Evolutionary conservation across 768 basidiomycete genomes (phyloP), one percentile per base, ranked within the genome.

Genomic region (Tylopilus vinaceipallidus): DNA sequence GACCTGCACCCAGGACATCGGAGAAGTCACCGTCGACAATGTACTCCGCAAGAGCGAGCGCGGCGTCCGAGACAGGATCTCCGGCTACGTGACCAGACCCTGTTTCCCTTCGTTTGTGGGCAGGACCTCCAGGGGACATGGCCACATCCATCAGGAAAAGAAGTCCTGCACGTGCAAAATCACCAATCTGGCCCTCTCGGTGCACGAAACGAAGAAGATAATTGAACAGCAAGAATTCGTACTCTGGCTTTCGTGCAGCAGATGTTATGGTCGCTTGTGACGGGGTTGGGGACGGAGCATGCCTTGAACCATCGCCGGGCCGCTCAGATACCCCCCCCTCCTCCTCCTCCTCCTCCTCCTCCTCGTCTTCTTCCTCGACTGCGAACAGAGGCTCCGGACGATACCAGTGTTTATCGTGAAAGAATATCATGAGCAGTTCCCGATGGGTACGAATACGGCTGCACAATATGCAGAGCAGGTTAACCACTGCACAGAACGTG

Each of bases 21-120:
- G 93, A 91, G 66, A 97, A 95, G 68, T 98, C 95, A n/a, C 94
- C 91, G 61, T 95, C 91, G 16, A 97, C 78, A 44, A 98, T 90
- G 64, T 92, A 97, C 63, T 95, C 92, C 17, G 91, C 91, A 33
- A 98, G 74, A 8, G 91, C 88, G 36, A 95, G 75, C 1, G 88
- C 88, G 1, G 92, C 91, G 62, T 94, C 92, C 26, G 81, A 81
- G 35, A 91, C 80, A 3, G 93, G 86, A 63, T 95, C 91, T 17
- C 65, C 55, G 19, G 39, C 22, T 2, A 22, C 17, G 9, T 56
- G 45, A 20, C 61, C 56, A 17, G 60, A 41, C 4, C 60, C 58
- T 4, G 52, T 54, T 36, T 72, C 74, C 22, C 70, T 75, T 36
- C 68, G 64, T 33, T 72, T 72, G 52, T 73, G 74, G 12, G 68